phyloP scores from a whole-genome alignment of 164 flowering plant species.

The Tetrastigma voinierianum region DNA sequence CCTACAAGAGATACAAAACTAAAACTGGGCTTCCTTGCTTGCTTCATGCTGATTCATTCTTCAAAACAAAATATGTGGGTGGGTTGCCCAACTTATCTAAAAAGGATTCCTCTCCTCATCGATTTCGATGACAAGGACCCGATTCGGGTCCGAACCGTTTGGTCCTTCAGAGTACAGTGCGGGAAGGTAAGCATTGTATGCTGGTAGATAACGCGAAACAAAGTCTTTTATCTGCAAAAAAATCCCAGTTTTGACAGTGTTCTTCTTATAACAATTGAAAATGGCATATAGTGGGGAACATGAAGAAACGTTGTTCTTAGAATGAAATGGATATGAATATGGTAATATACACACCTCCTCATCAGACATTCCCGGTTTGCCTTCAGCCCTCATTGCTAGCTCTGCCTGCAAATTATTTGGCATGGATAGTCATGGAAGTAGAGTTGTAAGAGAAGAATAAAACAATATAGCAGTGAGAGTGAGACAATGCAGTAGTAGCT shows the following conservation, averaged over 20 bases:
- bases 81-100: constrained; percentile 12
- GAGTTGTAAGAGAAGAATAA: background rate
- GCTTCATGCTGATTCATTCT: too few relatives aligned
- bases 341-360: constrained; percentile 60
- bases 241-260: background rate
- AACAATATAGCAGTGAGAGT: too few relatives aligned
- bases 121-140: constrained; percentile 45
- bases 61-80: background rate
- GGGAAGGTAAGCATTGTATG: constrained; percentile 93
- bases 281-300: background rate
- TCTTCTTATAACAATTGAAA: background rate
- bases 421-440: background rate
- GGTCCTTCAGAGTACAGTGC: constrained; percentile 93
- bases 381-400: constrained; percentile 83
- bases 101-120: constrained; percentile 60
- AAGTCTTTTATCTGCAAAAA: constrained; percentile 76
- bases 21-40: constrained; percentile 11
- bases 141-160: constrained; percentile 64
- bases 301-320: background rate
- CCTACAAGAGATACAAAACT: background rate
- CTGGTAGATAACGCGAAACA: constrained; percentile 94
- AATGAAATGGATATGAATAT: background rate
- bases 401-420: constrained; percentile 51
- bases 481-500: background rate
- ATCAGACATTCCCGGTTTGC: constrained; percentile 87